Conservation (phyloP, 176 grass and related monocot species). For the Typha latifolia region DNA sequence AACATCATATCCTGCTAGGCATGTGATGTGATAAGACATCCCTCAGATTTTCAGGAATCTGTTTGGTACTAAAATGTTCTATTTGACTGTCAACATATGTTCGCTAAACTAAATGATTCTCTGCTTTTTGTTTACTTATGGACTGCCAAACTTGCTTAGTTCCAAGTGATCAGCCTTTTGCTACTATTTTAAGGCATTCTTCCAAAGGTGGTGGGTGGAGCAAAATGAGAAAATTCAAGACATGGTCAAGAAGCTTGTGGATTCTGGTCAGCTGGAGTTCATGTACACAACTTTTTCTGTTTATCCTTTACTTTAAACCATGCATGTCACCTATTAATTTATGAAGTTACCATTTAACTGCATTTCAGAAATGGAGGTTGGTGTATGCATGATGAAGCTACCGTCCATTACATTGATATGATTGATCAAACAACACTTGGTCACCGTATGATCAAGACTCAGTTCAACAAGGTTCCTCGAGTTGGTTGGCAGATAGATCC, state of each 20-base stretch:
- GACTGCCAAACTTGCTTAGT: too few species aligned
- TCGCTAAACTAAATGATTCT: too few species aligned
- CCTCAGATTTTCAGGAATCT: too few species aligned
- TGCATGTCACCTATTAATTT: too few species aligned
- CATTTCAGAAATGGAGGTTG: conserved; percentile 80
- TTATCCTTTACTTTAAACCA: background rate
- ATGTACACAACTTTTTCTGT: conserved; percentile 39
- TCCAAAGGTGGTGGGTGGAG: conserved; percentile 94
- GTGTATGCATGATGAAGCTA: conserved; percentile 98
- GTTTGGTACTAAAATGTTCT: too few species aligned
- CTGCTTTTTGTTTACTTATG: too few species aligned
- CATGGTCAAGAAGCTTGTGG: conserved; percentile 47
- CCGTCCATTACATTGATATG: conserved; percentile 89
- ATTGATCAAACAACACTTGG: conserved; percentile 98
- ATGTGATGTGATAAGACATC: too few species aligned
- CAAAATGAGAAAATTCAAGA: conserved; percentile 53
- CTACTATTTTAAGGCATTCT: conserved; percentile 56
- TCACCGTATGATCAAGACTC: conserved; percentile 63
- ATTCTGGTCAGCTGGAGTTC: conserved; percentile 81
- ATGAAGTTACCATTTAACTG: too few species aligned
- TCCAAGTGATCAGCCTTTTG: conserved; percentile 4
- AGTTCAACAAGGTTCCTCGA: conserved; percentile 75
- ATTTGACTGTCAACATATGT: too few species aligned
- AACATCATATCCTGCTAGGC: too few species aligned
- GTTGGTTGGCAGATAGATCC: conserved; percentile 95